These are phyloP conservation scores for Wickerhamiella allomyrinae DNA, from an alignment of 805 yeast genomes.

Conservation along the genomic window DNA sequence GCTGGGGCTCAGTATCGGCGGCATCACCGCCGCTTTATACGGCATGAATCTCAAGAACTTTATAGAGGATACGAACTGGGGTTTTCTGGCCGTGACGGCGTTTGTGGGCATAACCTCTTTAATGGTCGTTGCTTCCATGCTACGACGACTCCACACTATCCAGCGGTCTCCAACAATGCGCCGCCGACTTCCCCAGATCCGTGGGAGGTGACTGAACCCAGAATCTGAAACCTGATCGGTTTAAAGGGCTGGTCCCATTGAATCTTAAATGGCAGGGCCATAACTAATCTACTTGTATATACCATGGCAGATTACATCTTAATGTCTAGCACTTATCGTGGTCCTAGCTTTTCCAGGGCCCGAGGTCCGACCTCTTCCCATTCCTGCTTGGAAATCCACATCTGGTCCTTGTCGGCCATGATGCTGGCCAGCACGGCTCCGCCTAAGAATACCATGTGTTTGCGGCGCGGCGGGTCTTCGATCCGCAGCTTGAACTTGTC, in stretches of 20 bases:
- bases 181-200: not conserved
- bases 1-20: conserved; percentile 63
- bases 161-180: conserved; percentile 63
- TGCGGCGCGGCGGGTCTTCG: conserved; percentile 97
- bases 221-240: too few species aligned
- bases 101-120: conserved; percentile 32
- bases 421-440: conserved; percentile 96
- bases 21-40: conserved; percentile 72
- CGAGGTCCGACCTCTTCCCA: conserved; percentile 96
- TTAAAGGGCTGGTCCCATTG: too few species aligned
- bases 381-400: conserved; percentile 94
- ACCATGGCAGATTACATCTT: too few species aligned
- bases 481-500: conserved; percentile 83
- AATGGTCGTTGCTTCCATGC: conserved; percentile 38
- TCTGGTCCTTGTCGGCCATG: conserved; percentile 96
- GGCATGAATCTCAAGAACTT: conserved; percentile 95
- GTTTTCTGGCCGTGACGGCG: conserved; percentile 41
- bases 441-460: conserved; percentile 97
- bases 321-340: conserved; percentile 54
- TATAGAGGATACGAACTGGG: conserved; percentile 66
- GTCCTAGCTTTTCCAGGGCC: conserved; percentile 76
- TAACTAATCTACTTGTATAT: too few species aligned
- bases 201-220: too few species aligned
- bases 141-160: conserved; percentile 44
- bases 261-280: too few species aligned